Conservation (phyloP, 2,329 filamentous ascomycete genomes). For the Oidium heveae region DNA sequence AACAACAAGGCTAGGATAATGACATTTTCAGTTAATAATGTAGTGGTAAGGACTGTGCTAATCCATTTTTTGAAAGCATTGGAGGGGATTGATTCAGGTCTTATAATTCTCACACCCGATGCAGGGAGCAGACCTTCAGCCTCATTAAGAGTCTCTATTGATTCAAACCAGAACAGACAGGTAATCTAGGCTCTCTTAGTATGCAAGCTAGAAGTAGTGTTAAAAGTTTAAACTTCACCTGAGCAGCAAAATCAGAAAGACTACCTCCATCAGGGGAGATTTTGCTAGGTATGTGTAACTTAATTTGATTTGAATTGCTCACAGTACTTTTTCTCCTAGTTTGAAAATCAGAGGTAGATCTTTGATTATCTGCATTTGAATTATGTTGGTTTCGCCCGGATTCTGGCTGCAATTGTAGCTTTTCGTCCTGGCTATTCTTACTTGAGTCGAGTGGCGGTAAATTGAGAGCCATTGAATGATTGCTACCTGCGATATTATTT, state of each 20-base stretch:
- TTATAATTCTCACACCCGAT: constrained; percentile 26
- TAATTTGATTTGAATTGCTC: constrained; percentile 9
- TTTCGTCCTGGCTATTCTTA: constrained; percentile 11
- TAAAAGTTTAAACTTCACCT: constrained; percentile 26
- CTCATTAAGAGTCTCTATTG: constrained; percentile 48
- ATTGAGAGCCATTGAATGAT: constrained; percentile 3
- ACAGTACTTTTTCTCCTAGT: constrained; percentile 4
- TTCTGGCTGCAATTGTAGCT: constrained; percentile 1
- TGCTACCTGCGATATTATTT: not conserved
- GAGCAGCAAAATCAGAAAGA: constrained; percentile 59
- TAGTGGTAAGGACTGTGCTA: constrained; percentile 68
- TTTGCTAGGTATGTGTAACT: constrained; percentile 44
- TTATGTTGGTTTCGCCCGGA: constrained; percentile 4
- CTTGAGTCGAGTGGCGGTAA: constrained; percentile 4
- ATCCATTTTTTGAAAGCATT: constrained; percentile 85
- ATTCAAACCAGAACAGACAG: constrained; percentile 94
- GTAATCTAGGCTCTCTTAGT: constrained; percentile 39
- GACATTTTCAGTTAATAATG: constrained; percentile 89
- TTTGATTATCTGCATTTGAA: constrained; percentile 6
- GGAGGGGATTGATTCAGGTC: constrained; percentile 48
- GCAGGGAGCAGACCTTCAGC: constrained; percentile 28
- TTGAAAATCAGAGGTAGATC: not conserved
- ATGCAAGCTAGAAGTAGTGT: not conserved
- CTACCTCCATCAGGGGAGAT: constrained; percentile 55
- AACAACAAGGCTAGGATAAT: constrained; percentile 75